Evolutionary conservation across 305 asterid species (phyloP), one percentile per base, ranked within the genome.

Genomic region (Plantago coronopus): DNA sequence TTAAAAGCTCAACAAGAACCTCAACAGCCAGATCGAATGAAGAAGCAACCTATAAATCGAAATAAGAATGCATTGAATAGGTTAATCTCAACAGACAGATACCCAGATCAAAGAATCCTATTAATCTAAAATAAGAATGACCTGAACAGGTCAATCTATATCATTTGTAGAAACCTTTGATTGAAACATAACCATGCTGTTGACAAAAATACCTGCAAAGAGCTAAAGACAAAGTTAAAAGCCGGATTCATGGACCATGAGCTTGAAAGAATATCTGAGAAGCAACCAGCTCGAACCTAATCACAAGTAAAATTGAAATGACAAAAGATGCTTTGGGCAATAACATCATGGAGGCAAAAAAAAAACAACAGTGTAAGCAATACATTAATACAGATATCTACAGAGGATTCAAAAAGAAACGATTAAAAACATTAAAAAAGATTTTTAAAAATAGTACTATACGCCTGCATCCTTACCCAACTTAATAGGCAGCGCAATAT

Each of bases 261-360:
- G 72, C 75, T 70, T 44, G 88, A 74, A 59, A 84, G 85, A 73
- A 84, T 78, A 75, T 83, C 93, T 9, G 79, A 72, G 69, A 89
- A 84, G 82, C 97, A 89, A 57, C 97, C 97, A 72, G 86, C 97
- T 74, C 95, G 91, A 74, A 84, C 95, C 97, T 89, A 73, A 68
- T 65, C 56, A 66, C 57, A 68, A 55, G 40, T 55, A 58, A 65
- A 68, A 50, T 57, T 34, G 49, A 62, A 68, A 29, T 72, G 73
- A 64, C 50, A 20, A 21, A 75, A 56, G 59, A 66, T 69, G 54
- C 37, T 54, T 65, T 48, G 21, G 50, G 22, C 38, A 53, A 57
- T 22, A 66, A 37, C 58, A 42, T 21, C 54, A 51, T 27, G 23
- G 65, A 34, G 57, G 50, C 54, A 51, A 57, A 62, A 44, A 58